phyloP scores from a whole-genome alignment of 345 rosid species.

The Lepidium sativum region DNA sequence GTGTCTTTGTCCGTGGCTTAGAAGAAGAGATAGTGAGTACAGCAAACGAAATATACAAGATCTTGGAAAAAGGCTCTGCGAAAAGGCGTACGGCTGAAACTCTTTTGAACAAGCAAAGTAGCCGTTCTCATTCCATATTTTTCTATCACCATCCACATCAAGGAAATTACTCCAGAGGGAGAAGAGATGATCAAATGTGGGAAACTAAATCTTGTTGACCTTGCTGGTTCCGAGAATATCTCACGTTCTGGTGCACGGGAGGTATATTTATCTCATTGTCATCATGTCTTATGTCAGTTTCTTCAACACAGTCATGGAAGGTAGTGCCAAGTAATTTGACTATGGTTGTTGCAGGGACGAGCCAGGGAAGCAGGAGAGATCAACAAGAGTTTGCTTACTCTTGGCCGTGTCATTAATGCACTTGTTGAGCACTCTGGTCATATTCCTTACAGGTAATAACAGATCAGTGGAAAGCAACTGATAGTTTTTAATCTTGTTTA shows the following conservation, averaged over 20 bases:
- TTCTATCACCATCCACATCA: constrained; percentile 93
- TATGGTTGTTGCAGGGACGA: constrained; percentile 64
- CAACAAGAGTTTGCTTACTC: constrained; percentile 96
- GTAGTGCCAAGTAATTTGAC: not conserved
- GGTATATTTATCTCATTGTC: constrained; percentile 35
- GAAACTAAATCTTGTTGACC: constrained; percentile 96
- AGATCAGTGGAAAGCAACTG: not conserved
- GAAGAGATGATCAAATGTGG: constrained; percentile 99
- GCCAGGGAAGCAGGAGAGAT: constrained; percentile 99
- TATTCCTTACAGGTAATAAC: constrained; percentile 81
- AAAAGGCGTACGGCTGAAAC: constrained; percentile 99
- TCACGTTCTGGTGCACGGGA: constrained; percentile 98
- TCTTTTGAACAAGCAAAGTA: constrained; percentile 96
- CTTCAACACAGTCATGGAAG: constrained; percentile 14
- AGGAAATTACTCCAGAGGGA: constrained; percentile 95
- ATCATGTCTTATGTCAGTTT: not conserved
- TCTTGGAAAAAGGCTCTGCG: constrained; percentile 94
- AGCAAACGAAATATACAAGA: constrained; percentile 93
- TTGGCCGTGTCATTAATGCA: constrained; percentile 93
- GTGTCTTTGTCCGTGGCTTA: constrained; percentile 89
- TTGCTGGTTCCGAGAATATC: constrained; percentile 99
- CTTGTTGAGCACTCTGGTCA: constrained; percentile 99
- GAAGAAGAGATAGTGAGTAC: constrained; percentile 96
- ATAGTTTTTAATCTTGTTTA: not conserved
- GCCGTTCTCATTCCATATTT: constrained; percentile 97